Evolutionary conservation across 164 flowering plant genomes (phyloP).

Genomic region (Paratinospora sagittata): DNA sequence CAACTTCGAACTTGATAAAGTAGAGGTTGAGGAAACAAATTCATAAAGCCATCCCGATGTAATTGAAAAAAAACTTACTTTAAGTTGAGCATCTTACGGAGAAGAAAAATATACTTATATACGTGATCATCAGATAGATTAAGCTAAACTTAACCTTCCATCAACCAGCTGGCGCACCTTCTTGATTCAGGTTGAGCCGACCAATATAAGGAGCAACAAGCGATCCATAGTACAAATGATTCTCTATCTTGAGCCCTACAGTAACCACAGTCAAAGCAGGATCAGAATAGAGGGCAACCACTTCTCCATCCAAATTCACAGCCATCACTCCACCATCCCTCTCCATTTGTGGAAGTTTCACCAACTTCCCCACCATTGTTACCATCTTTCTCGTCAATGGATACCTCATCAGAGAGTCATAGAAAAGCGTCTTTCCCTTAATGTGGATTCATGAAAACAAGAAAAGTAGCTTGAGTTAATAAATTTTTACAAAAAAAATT

Average conservation of each 20-base stretch:
- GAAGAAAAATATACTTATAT: neutral
- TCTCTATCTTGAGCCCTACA: conserved; percentile 39
- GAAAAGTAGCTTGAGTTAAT: too few relatives aligned
- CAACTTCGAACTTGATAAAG: too few relatives aligned
- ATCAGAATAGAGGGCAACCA: conserved; percentile 41
- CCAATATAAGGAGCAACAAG: conserved; percentile 30
- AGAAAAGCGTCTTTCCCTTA: conserved; percentile 20
- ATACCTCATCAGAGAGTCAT: conserved; percentile 13
- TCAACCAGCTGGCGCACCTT: neutral
- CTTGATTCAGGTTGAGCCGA: conserved; percentile 33
- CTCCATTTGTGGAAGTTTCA: neutral
- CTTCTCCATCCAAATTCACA: conserved; percentile 34
- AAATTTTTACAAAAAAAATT: too few relatives aligned
- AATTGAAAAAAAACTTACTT: too few relatives aligned
- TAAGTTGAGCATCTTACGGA: neutral
- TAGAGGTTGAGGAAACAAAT: too few relatives aligned
- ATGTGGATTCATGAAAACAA: conserved; percentile 6
- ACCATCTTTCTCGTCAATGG: conserved; percentile 2
- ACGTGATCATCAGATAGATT: neutral
- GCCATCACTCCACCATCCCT: conserved; percentile 37
- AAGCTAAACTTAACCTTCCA: too few relatives aligned
- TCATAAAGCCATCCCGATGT: too few relatives aligned
- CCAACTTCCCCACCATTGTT: neutral
- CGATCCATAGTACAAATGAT: conserved; percentile 50
- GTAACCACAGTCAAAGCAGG: conserved; percentile 20